A percentile compares a stretch with the other conserved stretches of the same genome.
These are phyloP conservation scores for Rutstroemia sp. DNA, from an alignment of 2,329 filamentous ascomycete species.

Conservation along the genomic window DNA sequence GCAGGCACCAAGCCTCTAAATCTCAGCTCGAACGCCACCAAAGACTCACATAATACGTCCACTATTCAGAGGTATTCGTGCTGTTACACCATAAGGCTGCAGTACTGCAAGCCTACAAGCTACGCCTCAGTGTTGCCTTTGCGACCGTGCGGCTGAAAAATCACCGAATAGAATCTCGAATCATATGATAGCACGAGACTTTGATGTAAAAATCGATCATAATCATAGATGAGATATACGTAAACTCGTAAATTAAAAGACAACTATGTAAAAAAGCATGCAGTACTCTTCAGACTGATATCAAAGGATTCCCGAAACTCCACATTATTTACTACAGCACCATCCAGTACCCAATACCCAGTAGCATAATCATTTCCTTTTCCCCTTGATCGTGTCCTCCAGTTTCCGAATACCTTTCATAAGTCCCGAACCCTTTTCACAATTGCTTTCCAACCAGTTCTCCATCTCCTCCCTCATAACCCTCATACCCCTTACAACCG, in stretches of 20 bases:
- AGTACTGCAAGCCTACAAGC: neutral
- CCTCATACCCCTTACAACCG: slow-evolving; percentile 64
- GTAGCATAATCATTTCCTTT: slow-evolving; percentile 15
- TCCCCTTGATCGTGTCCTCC: slow-evolving; percentile 32
- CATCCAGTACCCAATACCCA: neutral
- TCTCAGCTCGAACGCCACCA: neutral
- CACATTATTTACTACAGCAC: neutral
- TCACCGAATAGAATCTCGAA: neutral
- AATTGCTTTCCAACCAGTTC: slow-evolving; percentile 69
- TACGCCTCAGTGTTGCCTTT: neutral
- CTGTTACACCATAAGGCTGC: neutral
- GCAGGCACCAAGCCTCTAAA: neutral
- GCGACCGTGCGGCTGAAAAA: neutral
- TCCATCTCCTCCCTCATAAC: slow-evolving; percentile 73
- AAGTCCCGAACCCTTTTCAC: slow-evolving; percentile 71
- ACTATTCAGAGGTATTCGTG: neutral
- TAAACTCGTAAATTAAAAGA: neutral
- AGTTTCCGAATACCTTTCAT: slow-evolving; percentile 61
- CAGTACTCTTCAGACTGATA: neutral
- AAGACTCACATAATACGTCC: neutral
- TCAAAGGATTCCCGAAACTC: neutral
- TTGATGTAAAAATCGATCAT: neutral
- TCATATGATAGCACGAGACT: too few relatives aligned
- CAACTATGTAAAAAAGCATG: too few relatives aligned
- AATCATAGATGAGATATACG: neutral